Evolutionary conservation across 139 green algal species (phyloP).

Genomic region (Pleodorina starrii): DNA sequence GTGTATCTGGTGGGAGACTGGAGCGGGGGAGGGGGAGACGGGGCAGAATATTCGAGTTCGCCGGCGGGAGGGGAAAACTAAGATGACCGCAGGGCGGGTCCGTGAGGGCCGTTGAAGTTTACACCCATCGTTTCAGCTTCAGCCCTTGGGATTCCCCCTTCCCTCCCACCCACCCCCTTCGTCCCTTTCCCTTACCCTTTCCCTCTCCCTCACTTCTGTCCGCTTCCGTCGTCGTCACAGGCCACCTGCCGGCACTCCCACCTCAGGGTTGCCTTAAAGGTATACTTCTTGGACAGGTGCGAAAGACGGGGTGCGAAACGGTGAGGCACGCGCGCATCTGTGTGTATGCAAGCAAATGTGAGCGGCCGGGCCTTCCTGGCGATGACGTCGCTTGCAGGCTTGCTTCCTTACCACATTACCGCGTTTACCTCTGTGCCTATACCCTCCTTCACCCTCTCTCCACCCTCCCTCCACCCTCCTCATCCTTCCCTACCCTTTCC

Average conservation of each 20-base stretch:
- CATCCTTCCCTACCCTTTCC: background rate
- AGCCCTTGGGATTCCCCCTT: background rate
- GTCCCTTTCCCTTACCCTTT: background rate
- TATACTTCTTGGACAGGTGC: constrained; percentile 29
- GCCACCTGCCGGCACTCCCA: constrained; percentile 6
- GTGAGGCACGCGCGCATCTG: background rate
- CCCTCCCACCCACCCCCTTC: background rate
- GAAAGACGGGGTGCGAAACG: background rate
- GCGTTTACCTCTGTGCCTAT: too few relatives aligned
- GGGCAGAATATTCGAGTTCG: background rate
- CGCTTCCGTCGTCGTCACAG: background rate
- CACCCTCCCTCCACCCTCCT: background rate
- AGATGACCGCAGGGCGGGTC: background rate
- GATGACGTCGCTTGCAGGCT: background rate
- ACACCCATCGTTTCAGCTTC: background rate
- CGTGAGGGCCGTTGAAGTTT: background rate
- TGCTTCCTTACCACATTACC: too few relatives aligned
- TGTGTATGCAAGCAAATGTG: background rate
- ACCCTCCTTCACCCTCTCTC: background rate
- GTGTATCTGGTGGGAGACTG: background rate
- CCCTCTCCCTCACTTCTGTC: background rate
- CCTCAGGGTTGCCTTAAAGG: constrained; percentile 22
- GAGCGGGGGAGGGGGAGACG: background rate
- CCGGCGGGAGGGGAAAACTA: background rate
- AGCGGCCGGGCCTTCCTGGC: background rate